Percentiles rank a stretch among this genome's conserved stretches.
Conservation (phyloP, 257 asterid genomes). For the Solanum etuberosum region DNA sequence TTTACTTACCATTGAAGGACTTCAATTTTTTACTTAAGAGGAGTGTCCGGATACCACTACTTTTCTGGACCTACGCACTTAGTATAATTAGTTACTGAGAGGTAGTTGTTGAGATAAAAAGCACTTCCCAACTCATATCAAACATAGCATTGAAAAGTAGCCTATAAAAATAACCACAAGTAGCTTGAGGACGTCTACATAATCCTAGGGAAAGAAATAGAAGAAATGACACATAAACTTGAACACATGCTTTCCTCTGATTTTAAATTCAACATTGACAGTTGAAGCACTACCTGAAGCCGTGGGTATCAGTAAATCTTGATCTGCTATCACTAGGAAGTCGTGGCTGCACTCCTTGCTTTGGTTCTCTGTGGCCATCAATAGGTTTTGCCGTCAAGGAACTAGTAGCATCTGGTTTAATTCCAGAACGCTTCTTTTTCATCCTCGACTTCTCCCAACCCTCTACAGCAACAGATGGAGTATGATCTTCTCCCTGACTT, state of each 20-base stretch:
- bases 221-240: not conserved
- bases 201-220: not conserved
- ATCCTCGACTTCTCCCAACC: slow-evolving; percentile 91
- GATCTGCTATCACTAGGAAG: slow-evolving; percentile 53
- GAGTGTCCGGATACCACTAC: not conserved
- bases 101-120: not conserved
- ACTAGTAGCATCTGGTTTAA: slow-evolving; percentile 54
- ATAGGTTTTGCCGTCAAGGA: slow-evolving; percentile 36
- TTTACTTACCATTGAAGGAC: not conserved
- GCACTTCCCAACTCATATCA: not conserved
- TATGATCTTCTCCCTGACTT: slow-evolving; percentile 54
- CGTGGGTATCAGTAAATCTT: slow-evolving; percentile 54
- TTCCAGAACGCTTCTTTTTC: slow-evolving; percentile 90
- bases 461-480: slow-evolving; percentile 46
- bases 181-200: not conserved
- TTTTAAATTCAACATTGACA: not conserved
- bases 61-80: not conserved
- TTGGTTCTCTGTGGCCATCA: slow-evolving; percentile 64
- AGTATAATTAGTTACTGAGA: not conserved
- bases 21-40: not conserved
- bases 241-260: not conserved
- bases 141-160: not conserved
- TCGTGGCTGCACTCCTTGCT: slow-evolving; percentile 61
- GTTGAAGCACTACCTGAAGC: slow-evolving; percentile 50
- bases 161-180: not conserved